phyloP scores from a whole-genome alignment of 2,329 filamentous ascomycete genomes.

The Aspergillus pseudoglaucus region DNA sequence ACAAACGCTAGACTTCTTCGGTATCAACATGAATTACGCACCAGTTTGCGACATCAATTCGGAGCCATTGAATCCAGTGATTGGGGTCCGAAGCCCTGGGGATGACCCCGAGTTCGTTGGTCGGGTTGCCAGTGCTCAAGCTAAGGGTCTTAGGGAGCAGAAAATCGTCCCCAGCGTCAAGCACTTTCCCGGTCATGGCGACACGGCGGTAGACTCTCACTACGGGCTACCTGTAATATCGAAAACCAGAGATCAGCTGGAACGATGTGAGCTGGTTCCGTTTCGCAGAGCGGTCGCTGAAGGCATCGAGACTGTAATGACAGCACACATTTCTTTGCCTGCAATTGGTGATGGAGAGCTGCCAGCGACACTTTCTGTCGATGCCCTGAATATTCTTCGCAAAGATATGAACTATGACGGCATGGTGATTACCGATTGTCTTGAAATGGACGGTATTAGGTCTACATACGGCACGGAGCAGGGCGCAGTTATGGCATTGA shows the following conservation, averaged over 20 bases:
- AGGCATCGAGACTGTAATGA: constrained; percentile 41
- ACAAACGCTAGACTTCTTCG: constrained; percentile 31
- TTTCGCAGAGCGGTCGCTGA: constrained; percentile 39
- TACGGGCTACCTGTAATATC: constrained; percentile 36
- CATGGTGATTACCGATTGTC: constrained; percentile 40
- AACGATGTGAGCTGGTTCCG: constrained; percentile 38
- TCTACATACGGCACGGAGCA: constrained; percentile 36
- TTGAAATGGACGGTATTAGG: constrained; percentile 41
- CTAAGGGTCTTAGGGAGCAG: constrained; percentile 33
- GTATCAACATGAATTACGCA: constrained; percentile 43
- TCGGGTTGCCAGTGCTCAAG: constrained; percentile 34
- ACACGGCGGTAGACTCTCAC: constrained; percentile 41
- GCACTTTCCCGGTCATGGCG: constrained; percentile 42
- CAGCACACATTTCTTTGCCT: constrained; percentile 39
- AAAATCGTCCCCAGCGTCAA: constrained; percentile 39
- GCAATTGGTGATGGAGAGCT: constrained; percentile 26
- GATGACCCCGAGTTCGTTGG: constrained; percentile 39
- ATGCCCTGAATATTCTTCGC: constrained; percentile 34
- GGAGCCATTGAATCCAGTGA: constrained; percentile 39
- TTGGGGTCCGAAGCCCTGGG: constrained; percentile 38
- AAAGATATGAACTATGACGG: constrained; percentile 40
- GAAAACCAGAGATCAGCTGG: constrained; percentile 32
- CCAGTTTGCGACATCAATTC: constrained; percentile 42
- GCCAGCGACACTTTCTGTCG: constrained; percentile 35
- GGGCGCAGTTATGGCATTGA: constrained; percentile 36